Conservation (phyloP, 2,329 filamentous ascomycete genomes). For the Hypoxylon sp. region DNA sequence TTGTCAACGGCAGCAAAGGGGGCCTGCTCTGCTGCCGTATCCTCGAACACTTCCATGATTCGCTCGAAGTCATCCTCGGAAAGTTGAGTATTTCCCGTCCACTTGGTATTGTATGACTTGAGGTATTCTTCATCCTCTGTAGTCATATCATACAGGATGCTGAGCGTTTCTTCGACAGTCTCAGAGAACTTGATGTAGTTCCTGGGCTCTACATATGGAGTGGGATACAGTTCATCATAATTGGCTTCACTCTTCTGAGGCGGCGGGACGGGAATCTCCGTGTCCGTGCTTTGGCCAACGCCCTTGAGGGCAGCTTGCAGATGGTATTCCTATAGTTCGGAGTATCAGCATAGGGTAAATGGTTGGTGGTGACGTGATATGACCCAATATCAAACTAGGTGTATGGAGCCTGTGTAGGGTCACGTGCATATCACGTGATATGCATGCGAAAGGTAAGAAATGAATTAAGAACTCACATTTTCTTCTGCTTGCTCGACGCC, state of each 20-base stretch:
- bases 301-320: conserved; percentile 83
- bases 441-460: conserved; percentile 52
- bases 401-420: conserved; percentile 42
- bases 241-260: conserved; percentile 76
- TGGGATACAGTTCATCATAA: conserved; percentile 91
- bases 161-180: conserved; percentile 95
- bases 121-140: conserved; percentile 90
- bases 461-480: conserved; percentile 79
- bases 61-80: conserved; percentile 94
- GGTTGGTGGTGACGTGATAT: conserved; percentile 26
- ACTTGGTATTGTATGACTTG: conserved; percentile 85
- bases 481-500: conserved; percentile 98
- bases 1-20: conserved; percentile 93
- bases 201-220: conserved; percentile 83
- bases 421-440: conserved; percentile 69
- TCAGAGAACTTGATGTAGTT: conserved; percentile 99
- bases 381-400: conserved; percentile 18
- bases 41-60: conserved; percentile 95
- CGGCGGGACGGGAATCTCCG: conserved; percentile 77
- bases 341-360: conserved; percentile 41
- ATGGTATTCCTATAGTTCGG: conserved; percentile 84
- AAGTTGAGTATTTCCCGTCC: conserved; percentile 73
- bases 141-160: conserved; percentile 93
- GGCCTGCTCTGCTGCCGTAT: conserved; percentile 84
- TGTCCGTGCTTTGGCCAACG: conserved; percentile 68